Base-by-base conservation (phyloP, 2,329 filamentous ascomycete genomes). In the Colletotrichum neosansevieriae region DNA sequence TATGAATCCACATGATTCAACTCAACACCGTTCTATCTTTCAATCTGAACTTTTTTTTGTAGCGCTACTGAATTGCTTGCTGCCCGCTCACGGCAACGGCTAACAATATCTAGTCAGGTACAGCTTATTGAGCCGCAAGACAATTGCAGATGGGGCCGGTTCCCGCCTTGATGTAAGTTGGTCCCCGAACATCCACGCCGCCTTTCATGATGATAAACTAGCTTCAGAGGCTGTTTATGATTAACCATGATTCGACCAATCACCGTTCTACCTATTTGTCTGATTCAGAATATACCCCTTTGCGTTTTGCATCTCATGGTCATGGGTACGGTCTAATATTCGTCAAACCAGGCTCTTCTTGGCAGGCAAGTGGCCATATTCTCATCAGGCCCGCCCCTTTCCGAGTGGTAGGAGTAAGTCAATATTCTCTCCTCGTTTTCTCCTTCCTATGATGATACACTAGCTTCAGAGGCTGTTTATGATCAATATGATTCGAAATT, bases 151-250 rank as follows among this genome's bases (percentile, higher is more conserved):
- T 32, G 15, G 4, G 17, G n/a, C 11, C 17, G 49, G 17, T 10
- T 34, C 11, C n/a, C 13, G 17, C 11, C 29, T 17, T n/a, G n/a
- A 36, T 36, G 76, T 78, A 76, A 59, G 74, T 21, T 12, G 11
- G 17, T 6, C 74, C 71, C 6, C 3, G 53, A n/a, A 17, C 54
- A 40, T 21, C 7, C 10, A 4, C 24, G 5, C 29, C 36, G 19
- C 24, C 57, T 53, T 38, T 60, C 67, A 79, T 82, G 80, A 82
- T 82, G 80, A 82, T 75, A 75, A 44, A 47, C 21, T 71, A 67
- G 74, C 74, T 74, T 79, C 79, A 81, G 81, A 83, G 81, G 81
- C 81, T 83, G 81, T 83, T 83, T 83, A 83, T 83, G 81, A 83
- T 78, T 72, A 32, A 17, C 49, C 19, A 72, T 81, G 78, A 81